Base-by-base conservation (phyloP, 2,329 filamentous ascomycete species). In the Podosphaera leucotricha region DNA sequence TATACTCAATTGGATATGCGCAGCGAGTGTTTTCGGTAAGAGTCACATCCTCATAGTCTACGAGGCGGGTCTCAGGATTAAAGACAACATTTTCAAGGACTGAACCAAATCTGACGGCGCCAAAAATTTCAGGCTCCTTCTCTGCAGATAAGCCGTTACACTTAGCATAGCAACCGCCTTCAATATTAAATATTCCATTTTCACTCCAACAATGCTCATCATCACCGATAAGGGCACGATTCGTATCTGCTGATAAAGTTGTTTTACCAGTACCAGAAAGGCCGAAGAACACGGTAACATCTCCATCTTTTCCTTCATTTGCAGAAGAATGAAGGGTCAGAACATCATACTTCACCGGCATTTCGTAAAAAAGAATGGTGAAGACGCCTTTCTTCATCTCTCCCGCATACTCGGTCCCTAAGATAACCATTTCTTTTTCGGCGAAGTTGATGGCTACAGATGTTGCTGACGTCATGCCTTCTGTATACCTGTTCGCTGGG, bases 181-280 rank as follows among this genome's bases (percentile, higher is more conserved):
- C 90, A 47, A 98, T 98, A 75, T 98, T 98, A 80, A 98, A 98
- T 61, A 98, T 77, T 62, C 90, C 90, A 46, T 66, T 75, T 61
- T 98, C 90, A 55, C 78, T 86, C 90, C 90, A 98, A 80, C 90
- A 95, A 75, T 98, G 90, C 78, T 98, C 90, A 61, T 98, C 90
- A 57, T 98, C 90, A 61, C 90, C 90, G 57, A 98, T 98, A 59
- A 98, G 68, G 52, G 82, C 77, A 61, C 90, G 86, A 71, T 94
- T 92, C 57, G 86, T 85, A 64, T 98, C 90, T 48, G 90, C 90
- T 49, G 90, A 95, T 49, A 98, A 71, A 2, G 90, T 98, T 42
- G 90, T 98, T 80, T 98, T 98, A 66, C 90, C 90, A 45, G 90
- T 98, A 52, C 90, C 90, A 16, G 90, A 98, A 43, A 98, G 77